Base-by-base conservation (phyloP, 305 asterid genomes). In the Solanum hybrid region DNA sequence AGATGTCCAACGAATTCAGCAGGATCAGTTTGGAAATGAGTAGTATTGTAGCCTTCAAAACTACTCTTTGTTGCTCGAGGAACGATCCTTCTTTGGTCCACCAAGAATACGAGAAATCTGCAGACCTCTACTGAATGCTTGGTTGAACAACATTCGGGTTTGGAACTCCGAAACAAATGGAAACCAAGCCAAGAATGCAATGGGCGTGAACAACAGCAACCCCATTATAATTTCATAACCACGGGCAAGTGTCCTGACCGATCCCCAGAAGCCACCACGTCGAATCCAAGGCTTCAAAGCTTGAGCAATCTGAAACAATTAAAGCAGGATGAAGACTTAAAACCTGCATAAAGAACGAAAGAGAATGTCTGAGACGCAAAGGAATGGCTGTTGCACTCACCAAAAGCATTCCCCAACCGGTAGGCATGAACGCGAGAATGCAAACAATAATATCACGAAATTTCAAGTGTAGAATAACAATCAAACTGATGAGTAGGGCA, bases 51-150 rank as follows among this genome's bases (percentile, higher is more conserved):
- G 38, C 24, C 42, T 6, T 24, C 15, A 22, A 4, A 32, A 56
- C 89, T 90, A 95, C 94, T 95, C 96, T 89, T 95, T 95, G 94
- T 92, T 94, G 94, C 92, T 92, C 35, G 98, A 94, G 6, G 98
- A 94, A 66, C 94, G 94, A 90, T 96, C 99, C 92, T 96, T 95
- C 98, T 97, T 95, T 0, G 98, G 98, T 37, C 99, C 99, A 51
- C 99, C 99, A 81, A 97, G 99, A 92, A 97, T 97, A 92, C 99
- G 99, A 79, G 99, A 97, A 85, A 97, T 96, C 91, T 97, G 99
- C 94, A 97, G 94, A 92, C 99, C 99, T 93, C 99, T 90, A 90
- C 99, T 97, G 89, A 97, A 97, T 56, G 99, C 99, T 92, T 97
- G 99, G 94, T 97, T 97, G 95, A 97, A 97, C 91, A 97, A 88